A percentile compares a stretch with the other conserved stretches of the same genome.
phyloP scores from a whole-genome alignment of 2,329 filamentous ascomycete species.

The Colletotrichum sojae region DNA sequence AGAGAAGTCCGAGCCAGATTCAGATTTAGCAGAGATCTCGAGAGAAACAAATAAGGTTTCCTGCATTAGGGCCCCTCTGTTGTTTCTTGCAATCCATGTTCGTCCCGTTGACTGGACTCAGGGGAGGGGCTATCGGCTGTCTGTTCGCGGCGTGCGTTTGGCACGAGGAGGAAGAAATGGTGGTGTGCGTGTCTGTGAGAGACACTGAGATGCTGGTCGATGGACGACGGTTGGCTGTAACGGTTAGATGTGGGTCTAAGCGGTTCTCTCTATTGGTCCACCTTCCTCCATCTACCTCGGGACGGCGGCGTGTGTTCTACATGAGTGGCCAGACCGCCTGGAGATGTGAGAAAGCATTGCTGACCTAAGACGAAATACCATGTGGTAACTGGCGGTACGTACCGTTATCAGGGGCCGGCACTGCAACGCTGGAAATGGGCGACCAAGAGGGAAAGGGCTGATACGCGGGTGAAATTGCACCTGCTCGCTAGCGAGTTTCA shows the following conservation, averaged over 20 bases:
- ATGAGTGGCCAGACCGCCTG: constrained; percentile 12
- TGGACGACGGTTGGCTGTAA: not conserved
- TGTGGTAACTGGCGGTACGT: constrained; percentile 6
- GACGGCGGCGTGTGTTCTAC: not conserved
- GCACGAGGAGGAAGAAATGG: not conserved
- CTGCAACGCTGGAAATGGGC: constrained; percentile 1
- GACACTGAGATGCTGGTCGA: not conserved
- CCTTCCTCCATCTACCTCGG: too few species aligned
- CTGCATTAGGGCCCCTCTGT: constrained; percentile 36
- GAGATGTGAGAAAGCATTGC: not conserved
- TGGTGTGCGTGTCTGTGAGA: not conserved
- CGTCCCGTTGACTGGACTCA: constrained; percentile 27
- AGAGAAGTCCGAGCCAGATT: constrained; percentile 32
- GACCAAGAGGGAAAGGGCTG: constrained; percentile 53
- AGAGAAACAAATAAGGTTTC: constrained; percentile 41
- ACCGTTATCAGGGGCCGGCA: not conserved
- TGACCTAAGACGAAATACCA: not conserved
- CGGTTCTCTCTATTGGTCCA: not conserved
- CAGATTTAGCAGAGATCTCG: constrained; percentile 32
- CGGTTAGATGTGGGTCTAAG: not conserved
- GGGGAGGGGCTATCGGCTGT: constrained; percentile 22
- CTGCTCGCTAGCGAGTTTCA: constrained; percentile 68
- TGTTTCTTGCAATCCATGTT: constrained; percentile 40
- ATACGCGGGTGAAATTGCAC: constrained; percentile 64
- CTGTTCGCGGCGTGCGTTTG: constrained; percentile 32